Evolutionary conservation across 164 flowering plant genomes (phyloP).

Genomic region (Brasenia schreberi): DNA sequence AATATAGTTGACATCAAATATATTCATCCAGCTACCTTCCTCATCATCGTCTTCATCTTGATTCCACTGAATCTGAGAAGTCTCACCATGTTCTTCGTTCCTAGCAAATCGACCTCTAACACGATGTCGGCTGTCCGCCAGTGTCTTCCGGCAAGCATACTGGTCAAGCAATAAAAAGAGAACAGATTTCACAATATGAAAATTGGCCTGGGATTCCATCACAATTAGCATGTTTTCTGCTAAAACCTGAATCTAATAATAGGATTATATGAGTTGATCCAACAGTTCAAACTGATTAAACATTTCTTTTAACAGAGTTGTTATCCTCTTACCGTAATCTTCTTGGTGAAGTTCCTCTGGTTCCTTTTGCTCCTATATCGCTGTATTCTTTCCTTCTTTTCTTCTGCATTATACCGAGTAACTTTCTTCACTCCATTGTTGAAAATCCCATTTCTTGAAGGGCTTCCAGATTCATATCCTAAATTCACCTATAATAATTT

Average conservation of each 20-base stretch:
- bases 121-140: conserved; percentile 67
- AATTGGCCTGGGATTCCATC: too few species aligned
- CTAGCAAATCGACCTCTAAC: conserved; percentile 83
- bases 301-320: neutral
- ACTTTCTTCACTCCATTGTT: conserved; percentile 9
- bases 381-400: conserved; percentile 59
- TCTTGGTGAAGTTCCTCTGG: conserved; percentile 84
- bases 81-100: conserved; percentile 26
- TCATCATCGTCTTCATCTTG: neutral
- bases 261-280: neutral
- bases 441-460: neutral
- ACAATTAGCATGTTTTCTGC: neutral
- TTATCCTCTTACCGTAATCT: conserved; percentile 45
- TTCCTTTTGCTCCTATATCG: conserved; percentile 74
- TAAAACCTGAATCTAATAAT: neutral
- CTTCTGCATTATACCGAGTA: conserved; percentile 53
- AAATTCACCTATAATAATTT: neutral
- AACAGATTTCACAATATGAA: too few species aligned
- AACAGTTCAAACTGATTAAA: too few species aligned
- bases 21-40: neutral
- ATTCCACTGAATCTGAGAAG: neutral
- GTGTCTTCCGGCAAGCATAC: conserved; percentile 84
- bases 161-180: conserved; percentile 9
- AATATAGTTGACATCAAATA: neutral
- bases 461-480: neutral